Evolutionary conservation across 148 eudicot genomes (phyloP).

Genomic region (Silene latifolia): DNA sequence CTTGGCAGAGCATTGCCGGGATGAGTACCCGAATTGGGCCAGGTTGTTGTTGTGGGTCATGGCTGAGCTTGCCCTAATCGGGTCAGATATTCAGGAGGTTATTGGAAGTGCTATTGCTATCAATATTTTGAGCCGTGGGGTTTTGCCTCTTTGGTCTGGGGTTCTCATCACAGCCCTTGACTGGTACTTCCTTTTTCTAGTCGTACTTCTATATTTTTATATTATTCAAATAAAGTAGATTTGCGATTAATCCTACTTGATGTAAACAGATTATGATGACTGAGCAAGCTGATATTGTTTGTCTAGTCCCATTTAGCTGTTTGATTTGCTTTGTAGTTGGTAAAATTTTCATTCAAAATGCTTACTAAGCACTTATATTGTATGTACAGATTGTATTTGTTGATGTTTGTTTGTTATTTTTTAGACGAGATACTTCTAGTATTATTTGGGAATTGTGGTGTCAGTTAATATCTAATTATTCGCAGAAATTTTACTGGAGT

Average conservation of each 20-base stretch:
- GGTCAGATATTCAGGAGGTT: conserved; percentile 94
- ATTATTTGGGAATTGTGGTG: background rate
- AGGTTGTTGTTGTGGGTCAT: conserved; percentile 62
- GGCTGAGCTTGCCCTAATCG: conserved; percentile 86
- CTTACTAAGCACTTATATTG: background rate
- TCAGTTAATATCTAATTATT: background rate
- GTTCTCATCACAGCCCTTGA: conserved; percentile 84
- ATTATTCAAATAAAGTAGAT: background rate
- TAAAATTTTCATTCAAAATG: background rate
- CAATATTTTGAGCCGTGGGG: conserved; percentile 67
- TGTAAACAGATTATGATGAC: background rate
- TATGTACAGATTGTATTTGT: background rate
- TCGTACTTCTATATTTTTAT: background rate
- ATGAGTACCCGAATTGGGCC: conserved; percentile 80
- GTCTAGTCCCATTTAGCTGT: background rate
- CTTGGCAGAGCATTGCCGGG: conserved; percentile 88
- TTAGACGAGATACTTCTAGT: background rate
- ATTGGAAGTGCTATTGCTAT: conserved; percentile 93
- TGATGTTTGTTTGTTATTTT: background rate
- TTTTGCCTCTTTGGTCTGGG: conserved; percentile 84
- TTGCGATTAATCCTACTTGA: background rate
- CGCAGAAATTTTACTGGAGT: background rate
- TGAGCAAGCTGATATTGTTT: background rate
- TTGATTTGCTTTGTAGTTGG: conserved; percentile 5
- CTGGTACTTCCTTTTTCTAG: conserved; percentile 45